phyloP scores from a whole-genome alignment of 345 rosid species.

The Lepidium didymum region DNA sequence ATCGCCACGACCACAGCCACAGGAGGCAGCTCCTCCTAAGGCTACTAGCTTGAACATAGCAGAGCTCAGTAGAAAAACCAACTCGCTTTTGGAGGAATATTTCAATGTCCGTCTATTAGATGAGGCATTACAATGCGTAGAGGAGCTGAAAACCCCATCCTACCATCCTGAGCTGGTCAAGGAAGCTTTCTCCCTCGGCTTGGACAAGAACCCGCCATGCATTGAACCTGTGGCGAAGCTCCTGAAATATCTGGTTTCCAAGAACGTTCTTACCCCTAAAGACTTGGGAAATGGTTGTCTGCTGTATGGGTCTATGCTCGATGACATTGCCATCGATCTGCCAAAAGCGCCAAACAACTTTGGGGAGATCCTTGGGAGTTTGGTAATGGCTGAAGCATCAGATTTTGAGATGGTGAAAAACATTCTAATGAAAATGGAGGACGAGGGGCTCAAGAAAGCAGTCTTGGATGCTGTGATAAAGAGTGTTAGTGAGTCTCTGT shows the following conservation, averaged over 20 bases:
- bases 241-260: constrained; percentile 38
- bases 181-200: constrained; percentile 66
- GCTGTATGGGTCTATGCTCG: constrained; percentile 59
- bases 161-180: constrained; percentile 73
- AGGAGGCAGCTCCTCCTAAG: constrained; percentile 17
- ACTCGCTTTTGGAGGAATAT: constrained; percentile 68
- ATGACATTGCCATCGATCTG: constrained; percentile 78
- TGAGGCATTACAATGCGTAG: constrained; percentile 72
- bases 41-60: constrained; percentile 32
- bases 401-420: constrained; percentile 54
- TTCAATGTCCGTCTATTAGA: constrained; percentile 45
- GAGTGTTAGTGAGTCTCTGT: constrained; percentile 31
- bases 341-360: constrained; percentile 77
- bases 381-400: constrained; percentile 42
- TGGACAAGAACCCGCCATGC: constrained; percentile 65
- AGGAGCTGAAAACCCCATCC: constrained; percentile 57
- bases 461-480: constrained; percentile 48
- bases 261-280: constrained; percentile 39
- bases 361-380: constrained; percentile 66
- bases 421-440: constrained; percentile 59
- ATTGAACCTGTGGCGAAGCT: constrained; percentile 45
- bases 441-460: constrained; percentile 46
- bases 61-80: constrained; percentile 57
- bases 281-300: constrained; percentile 63
- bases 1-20: constrained; percentile 8